Base-by-base conservation (phyloP, 768 basidiomycete genomes). In the Dacryopinax primogenitus region DNA sequence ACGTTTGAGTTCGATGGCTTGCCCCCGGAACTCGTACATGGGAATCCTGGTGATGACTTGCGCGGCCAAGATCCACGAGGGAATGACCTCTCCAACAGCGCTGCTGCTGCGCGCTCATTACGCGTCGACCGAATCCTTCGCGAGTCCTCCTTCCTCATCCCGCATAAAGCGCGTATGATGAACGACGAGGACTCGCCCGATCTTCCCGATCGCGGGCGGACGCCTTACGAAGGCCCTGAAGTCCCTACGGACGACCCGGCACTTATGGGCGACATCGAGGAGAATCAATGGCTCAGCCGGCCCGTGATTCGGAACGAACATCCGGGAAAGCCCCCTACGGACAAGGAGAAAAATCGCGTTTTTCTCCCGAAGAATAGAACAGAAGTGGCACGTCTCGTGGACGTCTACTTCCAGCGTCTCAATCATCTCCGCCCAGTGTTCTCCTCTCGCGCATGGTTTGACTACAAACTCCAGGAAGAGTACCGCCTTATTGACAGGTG, bases 381-480 rank as follows among this genome's bases (percentile, higher is more conserved):
- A 6, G 51, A 58, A 21, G 51, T 58, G 15, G 51, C 13, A 18
- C 51, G 51, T 3, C 82, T 91, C 67, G 78, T 87, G 65, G 80
- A 86, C 13, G 80, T 83, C 62, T 92, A 91, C 73, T 92, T 92
- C 73, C 71, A 76, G 1, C 84, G 84, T 62, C 87, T 92, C 73
- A 90, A 92, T 68, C 72, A 82, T 68, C 89, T 92, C 71, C 83
- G 90, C 1, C 90, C 90, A 0, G 86, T 90, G 62, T 89, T 86
- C 51, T 58, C 51, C 72, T 74, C 80, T 32, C 84, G 84, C 51
- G 77, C 79, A 64, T 84, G 86, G 37, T 90, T 92, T 73, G 82
- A 88, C 68, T 79, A 77, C 70, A 78, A 79, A 15, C 75, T 92
- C 63, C 77, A 82, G 45, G 80, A 82, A 28, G 78, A 90, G n/a